phyloP scores from a whole-genome alignment of 2,329 filamentous ascomycete genomes.

The Fusarium neocosmosporiellum region DNA sequence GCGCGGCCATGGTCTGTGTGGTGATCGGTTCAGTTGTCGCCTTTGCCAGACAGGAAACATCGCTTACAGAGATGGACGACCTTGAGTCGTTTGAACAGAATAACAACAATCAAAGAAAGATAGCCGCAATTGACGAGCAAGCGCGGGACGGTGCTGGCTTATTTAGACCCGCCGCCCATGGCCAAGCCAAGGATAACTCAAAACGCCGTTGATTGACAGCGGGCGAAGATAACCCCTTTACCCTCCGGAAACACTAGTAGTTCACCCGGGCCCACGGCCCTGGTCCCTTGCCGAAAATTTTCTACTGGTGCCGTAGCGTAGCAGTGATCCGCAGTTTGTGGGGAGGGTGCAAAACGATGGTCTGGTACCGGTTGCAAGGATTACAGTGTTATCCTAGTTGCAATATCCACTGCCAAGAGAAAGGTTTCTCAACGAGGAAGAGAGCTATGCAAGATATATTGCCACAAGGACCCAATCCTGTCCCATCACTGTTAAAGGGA shows the following conservation, averaged over 20 bases:
- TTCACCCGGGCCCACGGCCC: neutral
- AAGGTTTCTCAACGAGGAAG: neutral
- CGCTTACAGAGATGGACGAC: neutral
- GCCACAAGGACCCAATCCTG: neutral
- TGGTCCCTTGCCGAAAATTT: neutral
- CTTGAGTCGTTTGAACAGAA: neutral
- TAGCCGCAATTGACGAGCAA: neutral
- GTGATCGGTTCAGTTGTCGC: neutral
- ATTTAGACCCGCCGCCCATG: neutral
- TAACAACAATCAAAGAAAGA: neutral
- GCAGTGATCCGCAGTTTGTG: neutral
- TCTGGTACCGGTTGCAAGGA: neutral
- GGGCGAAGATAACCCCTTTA: neutral
- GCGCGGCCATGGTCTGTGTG: constrained; percentile 7
- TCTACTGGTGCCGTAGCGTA: neutral
- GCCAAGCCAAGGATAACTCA: neutral
- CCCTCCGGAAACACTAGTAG: neutral
- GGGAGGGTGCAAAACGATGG: neutral
- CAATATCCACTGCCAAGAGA: neutral
- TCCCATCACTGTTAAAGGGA: neutral
- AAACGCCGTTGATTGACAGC: neutral
- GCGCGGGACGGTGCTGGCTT: neutral
- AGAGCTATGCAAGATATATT: neutral
- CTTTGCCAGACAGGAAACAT: neutral
- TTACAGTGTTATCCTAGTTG: neutral